Evolutionary conservation across 78 protist species (phyloP).

Genomic region (Polysphondylium violaceum): DNA sequence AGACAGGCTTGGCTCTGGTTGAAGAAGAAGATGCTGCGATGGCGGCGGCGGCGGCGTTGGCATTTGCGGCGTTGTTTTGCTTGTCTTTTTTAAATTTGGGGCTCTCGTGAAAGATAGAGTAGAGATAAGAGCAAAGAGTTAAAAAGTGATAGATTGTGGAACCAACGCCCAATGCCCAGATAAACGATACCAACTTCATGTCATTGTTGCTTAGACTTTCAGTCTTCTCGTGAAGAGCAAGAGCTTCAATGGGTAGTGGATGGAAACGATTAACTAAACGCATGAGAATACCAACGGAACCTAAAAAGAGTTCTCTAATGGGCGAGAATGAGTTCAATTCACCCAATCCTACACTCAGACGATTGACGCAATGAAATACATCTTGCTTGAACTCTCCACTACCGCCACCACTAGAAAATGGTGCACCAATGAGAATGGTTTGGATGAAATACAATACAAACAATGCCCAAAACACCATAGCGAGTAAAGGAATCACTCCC

Average conservation of each 20-base stretch:
- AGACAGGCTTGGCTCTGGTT: neutral
- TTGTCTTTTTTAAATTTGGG: neutral
- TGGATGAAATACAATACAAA: constrained; percentile 27
- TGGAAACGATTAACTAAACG: neutral
- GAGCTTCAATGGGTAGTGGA: constrained; percentile 12
- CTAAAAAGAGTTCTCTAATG: constrained; percentile 31
- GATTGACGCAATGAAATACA: constrained; percentile 31
- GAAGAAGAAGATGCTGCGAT: neutral
- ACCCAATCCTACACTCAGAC: neutral
- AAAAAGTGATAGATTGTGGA: constrained; percentile 13
- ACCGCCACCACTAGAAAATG: neutral
- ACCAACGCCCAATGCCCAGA: constrained; percentile 44
- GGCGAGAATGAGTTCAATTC: constrained; percentile 52
- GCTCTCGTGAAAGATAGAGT: constrained; percentile 34
- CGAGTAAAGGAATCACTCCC: constrained; percentile 3
- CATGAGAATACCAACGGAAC: constrained; percentile 15
- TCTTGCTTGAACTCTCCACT: no score
- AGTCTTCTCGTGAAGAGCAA: constrained; percentile 26
- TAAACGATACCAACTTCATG: constrained; percentile 22
- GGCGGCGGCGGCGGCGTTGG: neutral
- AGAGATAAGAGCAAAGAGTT: neutral
- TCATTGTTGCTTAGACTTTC: neutral
- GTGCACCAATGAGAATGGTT: neutral
- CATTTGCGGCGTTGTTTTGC: neutral
- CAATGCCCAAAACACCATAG: constrained; percentile 26